Conservation (phyloP, 192 early-diverging fungal genomes). For the Coemansia sp. region DNA sequence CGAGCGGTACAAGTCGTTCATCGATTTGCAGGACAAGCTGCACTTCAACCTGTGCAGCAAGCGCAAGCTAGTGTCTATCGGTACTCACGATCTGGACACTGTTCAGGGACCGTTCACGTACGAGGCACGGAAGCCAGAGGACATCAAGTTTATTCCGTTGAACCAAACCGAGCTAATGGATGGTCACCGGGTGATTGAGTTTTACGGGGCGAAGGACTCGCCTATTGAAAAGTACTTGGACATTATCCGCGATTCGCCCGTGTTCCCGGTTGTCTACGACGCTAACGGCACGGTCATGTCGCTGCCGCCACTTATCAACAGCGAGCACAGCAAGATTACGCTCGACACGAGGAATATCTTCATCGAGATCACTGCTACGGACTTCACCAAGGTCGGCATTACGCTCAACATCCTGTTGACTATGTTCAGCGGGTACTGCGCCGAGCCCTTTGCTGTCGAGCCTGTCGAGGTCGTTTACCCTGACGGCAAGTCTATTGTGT, state of each 20-base stretch:
- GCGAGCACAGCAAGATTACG: constrained; percentile 96
- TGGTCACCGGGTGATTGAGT: constrained; percentile 85
- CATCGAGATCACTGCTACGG: constrained; percentile 98
- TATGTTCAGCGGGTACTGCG: constrained; percentile 96
- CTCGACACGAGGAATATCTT: constrained; percentile 94
- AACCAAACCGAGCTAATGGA: constrained; percentile 89
- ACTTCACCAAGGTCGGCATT: constrained; percentile 91
- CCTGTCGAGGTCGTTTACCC: constrained; percentile 89
- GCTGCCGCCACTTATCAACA: constrained; percentile 99
- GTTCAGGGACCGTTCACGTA: constrained; percentile 94
- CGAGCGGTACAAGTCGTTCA: constrained; percentile 91
- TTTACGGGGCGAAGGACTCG: constrained; percentile 80
- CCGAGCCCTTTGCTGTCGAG: constrained; percentile 92
- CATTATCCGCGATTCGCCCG: constrained; percentile 90
- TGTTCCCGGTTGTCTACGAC: constrained; percentile 93
- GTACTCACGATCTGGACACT: constrained; percentile 98
- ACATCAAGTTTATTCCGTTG: constrained; percentile 93
- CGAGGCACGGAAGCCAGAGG: constrained; percentile 86
- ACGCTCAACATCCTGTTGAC: constrained; percentile 93
- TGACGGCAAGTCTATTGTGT: constrained; percentile 70
- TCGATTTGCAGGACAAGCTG: constrained; percentile 98
- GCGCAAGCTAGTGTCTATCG: constrained; percentile 94
- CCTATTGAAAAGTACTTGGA: constrained; percentile 88
- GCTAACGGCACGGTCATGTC: constrained; percentile 83
- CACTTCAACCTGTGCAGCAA: constrained; percentile 97